Evolutionary conservation across 805 yeast genomes (phyloP).

Genomic region (Saccharomycopsis sp.): DNA sequence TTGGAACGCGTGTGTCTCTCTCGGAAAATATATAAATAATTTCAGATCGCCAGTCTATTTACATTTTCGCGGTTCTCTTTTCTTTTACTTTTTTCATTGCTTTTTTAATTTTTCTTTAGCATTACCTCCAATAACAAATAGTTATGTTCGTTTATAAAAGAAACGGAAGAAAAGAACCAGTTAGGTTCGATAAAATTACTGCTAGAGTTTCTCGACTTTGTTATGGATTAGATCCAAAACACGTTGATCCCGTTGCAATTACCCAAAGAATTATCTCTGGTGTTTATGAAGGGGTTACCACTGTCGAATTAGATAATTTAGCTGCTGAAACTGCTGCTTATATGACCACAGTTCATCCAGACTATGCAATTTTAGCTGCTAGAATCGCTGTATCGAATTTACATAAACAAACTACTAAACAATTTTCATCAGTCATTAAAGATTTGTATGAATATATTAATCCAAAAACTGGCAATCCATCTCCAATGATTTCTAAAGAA

Average conservation of each 20-base stretch:
- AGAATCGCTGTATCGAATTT: conserved; percentile 91
- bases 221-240: conserved; percentile 85
- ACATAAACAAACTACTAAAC: conserved; percentile 90
- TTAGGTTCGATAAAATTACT: conserved; percentile 93
- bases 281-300: conserved; percentile 95
- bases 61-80: not conserved
- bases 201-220: conserved; percentile 91
- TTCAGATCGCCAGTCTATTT: not conserved
- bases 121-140: too few species aligned
- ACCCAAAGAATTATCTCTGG: conserved; percentile 95
- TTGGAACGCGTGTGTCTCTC: not conserved
- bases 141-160: conserved; percentile 88
- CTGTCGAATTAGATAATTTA: conserved; percentile 72
- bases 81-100: not conserved
- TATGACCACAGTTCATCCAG: conserved; percentile 98
- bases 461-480: conserved; percentile 63
- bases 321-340: conserved; percentile 98
- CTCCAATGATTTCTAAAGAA: conserved; percentile 66
- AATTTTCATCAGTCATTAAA: conserved; percentile 68
- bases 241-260: conserved; percentile 91
- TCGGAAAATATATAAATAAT: not conserved
- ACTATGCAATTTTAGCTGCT: conserved; percentile 90
- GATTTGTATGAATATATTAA: conserved; percentile 72
- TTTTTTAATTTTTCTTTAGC: not conserved
- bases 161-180: conserved; percentile 93